Evolutionary conservation across 257 asterid genomes (phyloP), one percentile per base, ranked within the genome.

Genomic region (Lithospermum erythrorhizon): DNA sequence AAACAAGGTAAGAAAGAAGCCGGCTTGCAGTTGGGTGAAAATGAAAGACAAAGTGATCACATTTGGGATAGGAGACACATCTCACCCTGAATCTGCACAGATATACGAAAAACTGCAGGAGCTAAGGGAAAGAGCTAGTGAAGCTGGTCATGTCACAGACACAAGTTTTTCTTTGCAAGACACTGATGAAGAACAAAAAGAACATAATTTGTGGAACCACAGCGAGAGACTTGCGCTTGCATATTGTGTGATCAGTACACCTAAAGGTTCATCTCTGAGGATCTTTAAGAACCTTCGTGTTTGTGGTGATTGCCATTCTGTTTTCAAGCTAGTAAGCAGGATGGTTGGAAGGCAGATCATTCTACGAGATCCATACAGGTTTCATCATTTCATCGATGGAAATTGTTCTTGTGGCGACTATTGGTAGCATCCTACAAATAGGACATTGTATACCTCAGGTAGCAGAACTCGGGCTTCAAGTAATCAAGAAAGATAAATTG

Each of bases 221-320:
- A 89, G 96, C 25, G 95, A 89, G 79, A 86, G 94, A 75, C 76
- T 89, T 54, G 96, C 96, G 11, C 88, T 86, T 19, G 95, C 96
- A 0, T 89, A 77, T 27, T 85, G 86, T 21, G 62, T 89, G 84
- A 72, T 86, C 52, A 73, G 76, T 47, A 73, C 81, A 2, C 74
- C 69, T 29, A 75, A 78, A 71, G 84, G 93, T 30, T 76, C 83
- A 19, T 75, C 80, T 14, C 81, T 88, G 63, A 67, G 95, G 47
- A 79, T 88, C 48, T 88, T 85, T 81, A 89, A 89, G 78, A 86
- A 89, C 62, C 94, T 89, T 32, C 87, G 96, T 17, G 96, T 86
- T 20, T 89, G 95, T 21, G 95, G 90, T 2, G 96, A 88, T 74
- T 88, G 95, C 59, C 96, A 88, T 70, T 72, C 90, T 13, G 93